Conservation (phyloP, 2,329 filamentous ascomycete genomes). For the Epichloe gansuensis region DNA sequence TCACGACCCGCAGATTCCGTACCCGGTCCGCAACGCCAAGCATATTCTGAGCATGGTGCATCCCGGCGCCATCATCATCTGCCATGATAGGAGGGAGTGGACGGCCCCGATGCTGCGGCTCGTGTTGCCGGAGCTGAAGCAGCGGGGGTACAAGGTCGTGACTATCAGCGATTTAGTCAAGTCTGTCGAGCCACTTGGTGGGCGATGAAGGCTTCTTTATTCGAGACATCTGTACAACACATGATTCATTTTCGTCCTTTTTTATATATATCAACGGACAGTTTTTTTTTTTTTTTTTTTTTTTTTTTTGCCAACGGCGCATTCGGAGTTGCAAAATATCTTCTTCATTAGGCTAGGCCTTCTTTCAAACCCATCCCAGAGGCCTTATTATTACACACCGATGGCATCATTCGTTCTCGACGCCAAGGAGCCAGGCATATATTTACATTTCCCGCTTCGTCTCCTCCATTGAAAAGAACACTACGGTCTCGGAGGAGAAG, state of each 20-base stretch:
- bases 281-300: neutral
- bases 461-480: no score
- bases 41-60: constrained; percentile 72
- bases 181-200: constrained; percentile 17
- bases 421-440: no score
- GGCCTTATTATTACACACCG: no score
- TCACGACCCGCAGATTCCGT: constrained; percentile 76
- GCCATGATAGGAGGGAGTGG: constrained; percentile 77
- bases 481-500: no score
- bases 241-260: neutral
- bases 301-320: neutral
- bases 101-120: constrained; percentile 64
- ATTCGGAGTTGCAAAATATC: neutral
- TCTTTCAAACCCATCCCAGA: neutral
- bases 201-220: constrained; percentile 7
- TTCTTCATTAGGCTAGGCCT: neutral
- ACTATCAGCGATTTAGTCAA: constrained; percentile 57
- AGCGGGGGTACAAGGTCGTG: constrained; percentile 58
- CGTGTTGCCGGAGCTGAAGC: constrained; percentile 60
- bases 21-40: constrained; percentile 55
- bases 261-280: neutral
- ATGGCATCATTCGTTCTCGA: no score
- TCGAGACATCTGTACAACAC: neutral
- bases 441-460: no score
- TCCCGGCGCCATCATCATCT: constrained; percentile 70